phyloP scores from a whole-genome alignment of 768 basidiomycete genomes.

The Russula sp. region DNA sequence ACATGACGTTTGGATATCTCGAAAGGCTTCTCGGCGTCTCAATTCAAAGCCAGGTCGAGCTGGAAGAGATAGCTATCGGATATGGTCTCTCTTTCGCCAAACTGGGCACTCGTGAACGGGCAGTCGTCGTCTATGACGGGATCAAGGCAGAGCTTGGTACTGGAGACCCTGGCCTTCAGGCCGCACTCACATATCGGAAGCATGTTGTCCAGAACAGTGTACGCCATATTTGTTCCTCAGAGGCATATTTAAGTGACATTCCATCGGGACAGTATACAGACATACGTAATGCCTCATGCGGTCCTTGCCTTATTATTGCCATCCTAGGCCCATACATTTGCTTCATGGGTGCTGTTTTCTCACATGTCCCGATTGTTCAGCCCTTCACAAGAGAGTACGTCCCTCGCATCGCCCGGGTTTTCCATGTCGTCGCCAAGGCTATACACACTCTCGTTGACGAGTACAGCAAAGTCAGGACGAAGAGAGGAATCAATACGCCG shows the following conservation, averaged over 20 bases:
- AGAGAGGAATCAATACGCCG: neutral
- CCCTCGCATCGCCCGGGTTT: neutral
- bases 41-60: neutral
- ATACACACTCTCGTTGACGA: neutral
- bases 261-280: neutral
- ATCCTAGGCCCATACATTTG: constrained; percentile 17
- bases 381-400: neutral
- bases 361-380: constrained; percentile 15
- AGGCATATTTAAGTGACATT: neutral
- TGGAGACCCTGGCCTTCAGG: neutral
- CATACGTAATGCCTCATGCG: constrained; percentile 13
- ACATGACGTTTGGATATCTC: neutral
- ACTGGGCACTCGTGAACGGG: too few relatives aligned
- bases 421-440: neutral
- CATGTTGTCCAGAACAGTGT: neutral
- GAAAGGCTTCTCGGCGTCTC: neutral
- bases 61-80: too few relatives aligned
- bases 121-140: too few relatives aligned
- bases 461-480: neutral
- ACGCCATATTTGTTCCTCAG: neutral
- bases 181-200: neutral
- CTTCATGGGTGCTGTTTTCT: constrained; percentile 19
- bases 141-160: neutral
- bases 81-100: too few relatives aligned
- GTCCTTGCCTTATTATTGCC: constrained; percentile 21